Percentiles rank a stretch among this genome's conserved stretches.
phyloP scores from a whole-genome alignment of 495 filamentous ascomycete genomes.

The Choiromyces venosus region DNA sequence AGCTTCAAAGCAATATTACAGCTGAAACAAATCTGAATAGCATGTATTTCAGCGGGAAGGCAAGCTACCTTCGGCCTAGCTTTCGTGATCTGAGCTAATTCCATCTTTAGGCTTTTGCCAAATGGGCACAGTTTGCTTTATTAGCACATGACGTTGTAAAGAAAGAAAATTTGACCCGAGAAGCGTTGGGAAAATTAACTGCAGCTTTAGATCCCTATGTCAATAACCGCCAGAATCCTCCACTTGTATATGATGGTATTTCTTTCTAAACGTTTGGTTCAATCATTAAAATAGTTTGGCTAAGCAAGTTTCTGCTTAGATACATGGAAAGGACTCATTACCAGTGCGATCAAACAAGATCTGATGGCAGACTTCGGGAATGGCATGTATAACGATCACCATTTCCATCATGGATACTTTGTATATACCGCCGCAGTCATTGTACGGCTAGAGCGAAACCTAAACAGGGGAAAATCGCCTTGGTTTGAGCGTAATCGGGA shows the following conservation, averaged over 20 bases:
- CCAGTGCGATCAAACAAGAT: constrained; percentile 67
- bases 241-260: constrained; percentile 69
- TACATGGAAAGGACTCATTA: constrained; percentile 80
- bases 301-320: constrained; percentile 58
- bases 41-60: constrained; percentile 95
- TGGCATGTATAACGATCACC: constrained; percentile 84
- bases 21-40: constrained; percentile 70
- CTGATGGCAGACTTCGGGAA: constrained; percentile 45
- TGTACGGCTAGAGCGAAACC: constrained; percentile 59
- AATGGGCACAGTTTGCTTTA: constrained; percentile 72
- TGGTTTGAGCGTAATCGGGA: constrained; percentile 71
- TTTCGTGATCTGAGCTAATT: constrained; percentile 30
- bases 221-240: constrained; percentile 68
- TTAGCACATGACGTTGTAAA: constrained; percentile 61
- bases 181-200: constrained; percentile 65
- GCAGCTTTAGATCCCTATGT: constrained; percentile 68
- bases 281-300: constrained; percentile 55
- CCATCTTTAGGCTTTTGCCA: constrained; percentile 62
- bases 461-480: constrained; percentile 42
- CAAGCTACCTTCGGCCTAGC: constrained; percentile 25
- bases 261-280: neutral
- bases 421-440: constrained; percentile 84
- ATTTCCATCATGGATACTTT: constrained; percentile 82
- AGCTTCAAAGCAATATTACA: constrained; percentile 66
- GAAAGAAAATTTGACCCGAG: constrained; percentile 54